Evolutionary conservation across 108 stramenopile genomes (phyloP).

Genomic region (Cyclotella kingstonii): DNA sequence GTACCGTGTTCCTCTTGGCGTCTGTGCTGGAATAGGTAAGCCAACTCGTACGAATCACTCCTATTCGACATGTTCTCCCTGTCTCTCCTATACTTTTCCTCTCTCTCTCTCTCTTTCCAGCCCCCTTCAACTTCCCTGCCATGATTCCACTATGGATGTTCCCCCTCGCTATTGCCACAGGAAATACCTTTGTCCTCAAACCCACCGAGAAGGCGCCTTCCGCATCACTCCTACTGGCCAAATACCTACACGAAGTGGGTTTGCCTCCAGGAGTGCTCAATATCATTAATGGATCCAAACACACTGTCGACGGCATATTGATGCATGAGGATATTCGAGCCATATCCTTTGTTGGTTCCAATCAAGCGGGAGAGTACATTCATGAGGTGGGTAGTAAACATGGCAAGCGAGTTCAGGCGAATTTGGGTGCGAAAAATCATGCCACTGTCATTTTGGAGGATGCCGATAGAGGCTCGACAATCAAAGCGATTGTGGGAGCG

Average conservation of each 20-base stretch:
- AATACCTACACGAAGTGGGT: constrained; percentile 84
- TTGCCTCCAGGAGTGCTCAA: constrained; percentile 91
- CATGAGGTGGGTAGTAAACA: constrained; percentile 66
- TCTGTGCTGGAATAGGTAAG: constrained; percentile 81
- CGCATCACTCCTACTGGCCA: constrained; percentile 66
- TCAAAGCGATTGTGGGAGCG: constrained; percentile 80
- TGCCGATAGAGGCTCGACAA: constrained; percentile 63
- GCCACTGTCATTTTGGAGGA: constrained; percentile 86
- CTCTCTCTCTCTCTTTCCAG: not conserved
- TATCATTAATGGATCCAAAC: constrained; percentile 85
- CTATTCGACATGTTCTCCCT: not conserved
- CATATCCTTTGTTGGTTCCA: constrained; percentile 93
- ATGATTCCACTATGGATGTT: constrained; percentile 97
- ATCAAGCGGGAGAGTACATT: constrained; percentile 89
- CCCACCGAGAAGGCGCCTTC: constrained; percentile 76
- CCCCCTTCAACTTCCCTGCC: constrained; percentile 96
- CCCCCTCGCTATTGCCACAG: constrained; percentile 76
- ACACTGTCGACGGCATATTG: constrained; percentile 84
- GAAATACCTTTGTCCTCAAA: constrained; percentile 87
- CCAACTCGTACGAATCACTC: not conserved
- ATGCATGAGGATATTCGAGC: constrained; percentile 79
- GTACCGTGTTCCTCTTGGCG: constrained; percentile 92
- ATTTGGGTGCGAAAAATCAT: constrained; percentile 97
- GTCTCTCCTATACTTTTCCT: not conserved
- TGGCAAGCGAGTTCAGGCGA: constrained; percentile 91